A percentile compares a stretch with the other conserved stretches of the same genome.
These are phyloP conservation scores for Silybum marianum DNA, from an alignment of 129 eudicot species.

Conservation along the genomic window DNA sequence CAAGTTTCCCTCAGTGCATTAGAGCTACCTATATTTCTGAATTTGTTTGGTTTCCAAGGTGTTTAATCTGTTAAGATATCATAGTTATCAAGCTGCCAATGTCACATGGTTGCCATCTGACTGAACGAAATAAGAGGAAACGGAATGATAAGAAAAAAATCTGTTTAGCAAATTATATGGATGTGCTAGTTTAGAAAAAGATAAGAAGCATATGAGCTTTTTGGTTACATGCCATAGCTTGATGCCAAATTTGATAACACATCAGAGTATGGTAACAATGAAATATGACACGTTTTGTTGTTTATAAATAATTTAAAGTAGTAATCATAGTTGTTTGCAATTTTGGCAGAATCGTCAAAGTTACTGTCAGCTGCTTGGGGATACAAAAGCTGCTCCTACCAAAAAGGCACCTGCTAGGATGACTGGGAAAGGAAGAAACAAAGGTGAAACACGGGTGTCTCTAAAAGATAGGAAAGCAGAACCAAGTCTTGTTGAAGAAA, in stretches of 20 bases:
- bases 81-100: not conserved
- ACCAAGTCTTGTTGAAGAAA: slow-evolving; percentile 44
- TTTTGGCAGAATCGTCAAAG: slow-evolving; percentile 85
- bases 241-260: not conserved
- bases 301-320: not conserved
- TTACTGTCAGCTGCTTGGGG: slow-evolving; percentile 66
- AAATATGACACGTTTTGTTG: slow-evolving; percentile 8
- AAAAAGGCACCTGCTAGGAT: slow-evolving; percentile 51
- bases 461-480: slow-evolving; percentile 58
- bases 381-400: slow-evolving; percentile 53
- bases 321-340: not conserved
- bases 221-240: not conserved
- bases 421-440: slow-evolving; percentile 75
- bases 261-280: not conserved
- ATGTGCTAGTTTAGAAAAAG: not conserved
- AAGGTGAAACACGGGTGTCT: slow-evolving; percentile 53
- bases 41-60: not conserved
- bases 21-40: not conserved
- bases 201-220: not conserved
- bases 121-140: no score
- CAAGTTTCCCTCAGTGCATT: not conserved
- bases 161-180: not conserved
- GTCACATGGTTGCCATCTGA: no score
- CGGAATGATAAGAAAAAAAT: not conserved
- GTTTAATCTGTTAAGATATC: not conserved